Percentiles rank a stretch among this genome's conserved stretches.
Evolutionary conservation across 139 green algal genomes (phyloP).

Genomic region (Spirogloea muscicola): DNA sequence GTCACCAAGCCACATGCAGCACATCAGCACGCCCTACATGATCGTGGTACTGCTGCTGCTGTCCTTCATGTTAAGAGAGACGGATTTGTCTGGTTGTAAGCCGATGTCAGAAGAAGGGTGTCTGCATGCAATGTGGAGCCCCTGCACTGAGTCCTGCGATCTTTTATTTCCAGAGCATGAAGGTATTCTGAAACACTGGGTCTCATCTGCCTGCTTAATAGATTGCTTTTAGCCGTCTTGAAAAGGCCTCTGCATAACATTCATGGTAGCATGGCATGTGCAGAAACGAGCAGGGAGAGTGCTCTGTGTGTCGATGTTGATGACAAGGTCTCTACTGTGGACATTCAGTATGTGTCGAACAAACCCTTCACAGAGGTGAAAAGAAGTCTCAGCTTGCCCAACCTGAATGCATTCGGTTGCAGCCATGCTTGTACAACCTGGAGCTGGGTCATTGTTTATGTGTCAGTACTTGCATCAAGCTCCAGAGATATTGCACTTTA

Average conservation of each 20-base stretch:
- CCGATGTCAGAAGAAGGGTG: too few relatives aligned
- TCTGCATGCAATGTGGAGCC: not conserved
- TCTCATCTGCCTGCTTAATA: not conserved
- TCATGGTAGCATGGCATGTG: not conserved
- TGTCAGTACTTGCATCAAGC: too few relatives aligned
- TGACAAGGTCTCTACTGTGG: conserved; percentile 24
- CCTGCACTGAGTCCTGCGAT: not conserved
- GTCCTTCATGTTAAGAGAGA: too few relatives aligned
- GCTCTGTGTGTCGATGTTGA: conserved; percentile 17
- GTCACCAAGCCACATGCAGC: not conserved
- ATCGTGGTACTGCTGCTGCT: not conserved
- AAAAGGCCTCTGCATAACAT: too few relatives aligned
- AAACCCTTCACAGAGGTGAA: conserved; percentile 25
- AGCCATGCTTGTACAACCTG: too few relatives aligned
- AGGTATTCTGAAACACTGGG: not conserved
- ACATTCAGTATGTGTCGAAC: conserved; percentile 33
- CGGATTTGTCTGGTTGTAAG: too few relatives aligned
- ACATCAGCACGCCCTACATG: not conserved
- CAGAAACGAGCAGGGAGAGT: not conserved
- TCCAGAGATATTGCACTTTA: too few relatives aligned
- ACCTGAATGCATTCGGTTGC: not conserved
- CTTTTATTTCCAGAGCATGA: not conserved
- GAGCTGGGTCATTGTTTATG: too few relatives aligned
- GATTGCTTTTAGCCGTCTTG: too few relatives aligned
- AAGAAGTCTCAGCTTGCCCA: not conserved